Evolutionary conservation across 1,284 basidiomycete species (phyloP).

Genomic region (Rugosomyces carneus): DNA sequence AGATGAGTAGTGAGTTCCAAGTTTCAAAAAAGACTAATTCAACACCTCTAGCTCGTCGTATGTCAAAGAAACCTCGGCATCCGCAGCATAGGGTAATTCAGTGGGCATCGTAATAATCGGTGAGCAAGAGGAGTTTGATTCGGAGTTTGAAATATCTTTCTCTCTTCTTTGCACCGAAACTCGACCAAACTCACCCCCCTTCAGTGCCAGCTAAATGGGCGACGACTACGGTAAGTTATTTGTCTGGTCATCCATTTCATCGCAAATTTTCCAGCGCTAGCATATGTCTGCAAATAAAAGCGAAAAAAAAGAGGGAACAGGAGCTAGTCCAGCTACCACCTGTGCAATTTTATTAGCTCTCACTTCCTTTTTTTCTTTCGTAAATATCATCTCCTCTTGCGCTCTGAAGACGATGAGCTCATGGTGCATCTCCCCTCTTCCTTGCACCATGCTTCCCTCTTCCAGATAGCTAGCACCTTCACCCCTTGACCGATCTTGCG

Average conservation of each 20-base stretch:
- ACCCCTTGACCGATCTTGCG: slow-evolving; percentile 28
- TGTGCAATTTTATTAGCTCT: slow-evolving; percentile 17
- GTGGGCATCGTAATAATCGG: slow-evolving; percentile 47
- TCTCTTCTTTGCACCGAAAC: not conserved
- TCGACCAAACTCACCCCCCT: slow-evolving; percentile 16
- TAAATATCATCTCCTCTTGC: slow-evolving; percentile 16
- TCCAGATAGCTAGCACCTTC: slow-evolving; percentile 56
- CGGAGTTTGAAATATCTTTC: slow-evolving; percentile 16
- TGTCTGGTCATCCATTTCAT: slow-evolving; percentile 18
- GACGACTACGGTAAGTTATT: slow-evolving; percentile 40
- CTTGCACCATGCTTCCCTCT: slow-evolving; percentile 48
- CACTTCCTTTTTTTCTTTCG: not conserved
- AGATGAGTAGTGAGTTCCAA: slow-evolving; percentile 5
- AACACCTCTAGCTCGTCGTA: slow-evolving; percentile 86
- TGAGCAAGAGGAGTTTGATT: slow-evolving; percentile 8
- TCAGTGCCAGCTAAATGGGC: slow-evolving; percentile 22
- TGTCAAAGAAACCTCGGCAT: slow-evolving; percentile 84
- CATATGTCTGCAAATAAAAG: not conserved
- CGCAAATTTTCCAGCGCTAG: slow-evolving; percentile 9
- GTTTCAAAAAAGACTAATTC: not conserved
- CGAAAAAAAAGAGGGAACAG: slow-evolving; percentile 13
- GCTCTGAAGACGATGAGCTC: slow-evolving; percentile 40
- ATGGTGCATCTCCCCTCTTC: slow-evolving; percentile 52
- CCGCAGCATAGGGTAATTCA: slow-evolving; percentile 94
- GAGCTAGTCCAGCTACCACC: slow-evolving; percentile 20